These are phyloP conservation scores for Marchantia paleacea DNA, from an alignment of 225 moss, liverwort and hornwort species.

Conservation along the genomic window DNA sequence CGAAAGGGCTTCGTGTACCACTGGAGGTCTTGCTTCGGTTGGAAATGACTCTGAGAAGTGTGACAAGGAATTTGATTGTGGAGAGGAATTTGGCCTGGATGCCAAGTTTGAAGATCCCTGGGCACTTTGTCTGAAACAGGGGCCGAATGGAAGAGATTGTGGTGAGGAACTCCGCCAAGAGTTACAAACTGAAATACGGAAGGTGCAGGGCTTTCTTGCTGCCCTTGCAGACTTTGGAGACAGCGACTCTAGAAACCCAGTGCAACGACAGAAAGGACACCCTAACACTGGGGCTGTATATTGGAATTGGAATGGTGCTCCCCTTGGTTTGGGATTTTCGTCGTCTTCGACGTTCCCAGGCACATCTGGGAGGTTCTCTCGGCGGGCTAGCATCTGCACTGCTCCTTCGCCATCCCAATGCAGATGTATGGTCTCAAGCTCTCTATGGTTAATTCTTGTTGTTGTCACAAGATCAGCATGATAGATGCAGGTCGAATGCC, in stretches of 20 bases:
- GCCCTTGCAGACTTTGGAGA: background rate
- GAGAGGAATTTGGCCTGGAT: constrained; percentile 2
- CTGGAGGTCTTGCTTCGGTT: background rate
- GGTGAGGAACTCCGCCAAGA: background rate
- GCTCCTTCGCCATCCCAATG: background rate
- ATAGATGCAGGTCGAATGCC: no score
- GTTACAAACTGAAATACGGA: background rate
- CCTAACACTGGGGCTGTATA: background rate
- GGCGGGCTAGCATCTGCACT: background rate
- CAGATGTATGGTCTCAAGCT: constrained; percentile 32
- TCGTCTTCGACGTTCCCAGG: background rate
- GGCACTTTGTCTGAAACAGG: background rate
- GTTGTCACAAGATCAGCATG: background rate
- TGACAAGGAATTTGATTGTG: constrained; percentile 3
- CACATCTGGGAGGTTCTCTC: background rate
- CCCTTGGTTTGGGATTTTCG: background rate
- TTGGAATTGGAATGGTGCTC: background rate
- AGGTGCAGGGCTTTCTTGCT: constrained; percentile 6
- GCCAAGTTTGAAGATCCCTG: background rate
- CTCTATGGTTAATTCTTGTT: background rate
- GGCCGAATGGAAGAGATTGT: background rate
- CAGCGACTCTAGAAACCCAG: background rate
- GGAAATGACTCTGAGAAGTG: background rate
- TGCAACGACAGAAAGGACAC: constrained; percentile 1
- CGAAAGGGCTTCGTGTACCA: background rate